Evolutionary conservation across 768 basidiomycete genomes (phyloP), one percentile per base, ranked within the genome.

Genomic region (Lactifluus rugatus): DNA sequence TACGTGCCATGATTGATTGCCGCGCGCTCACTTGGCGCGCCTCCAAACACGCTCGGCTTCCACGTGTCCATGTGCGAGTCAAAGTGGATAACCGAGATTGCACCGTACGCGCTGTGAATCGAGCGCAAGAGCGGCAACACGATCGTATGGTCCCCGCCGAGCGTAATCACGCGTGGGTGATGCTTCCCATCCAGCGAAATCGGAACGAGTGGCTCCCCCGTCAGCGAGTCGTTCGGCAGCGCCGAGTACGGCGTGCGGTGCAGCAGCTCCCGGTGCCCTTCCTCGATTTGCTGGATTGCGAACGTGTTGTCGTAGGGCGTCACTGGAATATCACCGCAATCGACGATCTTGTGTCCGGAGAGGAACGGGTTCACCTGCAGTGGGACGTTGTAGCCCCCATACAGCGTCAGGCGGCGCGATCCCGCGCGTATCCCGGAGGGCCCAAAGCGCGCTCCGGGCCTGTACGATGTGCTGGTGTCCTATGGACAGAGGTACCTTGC

Each of bases 141-240:
- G 60, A 93, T 89, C 9, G 89, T 90, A 67, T 93, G 91, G 66
- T 93, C 91, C 3, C 92, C 91, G 21, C 92, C 92, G 34, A 93
- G 80, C 21, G 89, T 88, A 60, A 93, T 78, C 54, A 93, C 73
- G 39, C 88, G 76, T 0, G 91, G 90, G 66, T 93, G 90, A 54
- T 81, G 75, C 66, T 80, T 81, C 13, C 87, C 88, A 59, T 93
- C 88, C 19, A 72, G 66, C 42, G 86, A 80, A 45, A 88, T 70
- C 19, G 86, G 81, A 14, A 72, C 66, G 21, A 87, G 77, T 28
- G 75, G 72, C 63, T 77, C 63, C 5, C 85, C 85, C 14, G 82
- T 84, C 51, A 77, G 52, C 0, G 80, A 73, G 64, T 87, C 82
- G 57, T 84, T 83, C 5, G 81, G 82, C 36, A 87, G 74, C 7